Percentiles rank a stretch among this genome's conserved stretches.
Conservation (phyloP, 441 rosid genomes). For the Theobroma grandiflorum region DNA sequence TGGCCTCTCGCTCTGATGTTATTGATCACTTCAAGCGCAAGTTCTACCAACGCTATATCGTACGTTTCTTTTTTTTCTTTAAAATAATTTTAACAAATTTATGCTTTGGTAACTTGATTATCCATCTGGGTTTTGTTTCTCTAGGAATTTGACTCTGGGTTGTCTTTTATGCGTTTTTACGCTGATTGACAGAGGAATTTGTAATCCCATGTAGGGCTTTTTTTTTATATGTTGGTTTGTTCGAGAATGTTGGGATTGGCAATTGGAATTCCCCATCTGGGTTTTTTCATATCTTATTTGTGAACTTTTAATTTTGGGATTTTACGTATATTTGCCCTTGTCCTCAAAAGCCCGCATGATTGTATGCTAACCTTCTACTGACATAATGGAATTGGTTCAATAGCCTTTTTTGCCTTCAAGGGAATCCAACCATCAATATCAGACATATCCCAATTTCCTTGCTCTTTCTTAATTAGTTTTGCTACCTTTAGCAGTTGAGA, state of each 20-base stretch:
- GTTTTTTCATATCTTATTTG: not conserved
- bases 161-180: not conserved
- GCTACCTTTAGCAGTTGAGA: not conserved
- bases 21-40: conserved; percentile 91
- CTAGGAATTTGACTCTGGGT: not conserved
- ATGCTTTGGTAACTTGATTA: not conserved
- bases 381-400: not conserved
- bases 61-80: conserved; percentile 34
- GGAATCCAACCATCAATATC: not conserved
- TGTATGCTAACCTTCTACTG: not conserved
- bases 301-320: not conserved
- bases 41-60: conserved; percentile 96
- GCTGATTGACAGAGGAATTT: not conserved
- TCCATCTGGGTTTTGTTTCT: conserved; percentile 24
- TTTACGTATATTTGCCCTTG: not conserved
- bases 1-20: conserved; percentile 91
- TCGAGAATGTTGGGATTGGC: conserved; percentile 1
- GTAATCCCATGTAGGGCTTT: not conserved
- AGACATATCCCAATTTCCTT: not conserved
- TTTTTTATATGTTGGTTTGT: not conserved
- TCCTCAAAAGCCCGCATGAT: not conserved
- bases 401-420: not conserved
- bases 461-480: not conserved
- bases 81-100: not conserved
- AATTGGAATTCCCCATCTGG: not conserved